Evolutionary conservation across 306 rosid genomes (phyloP).

Genomic region (Dryas alaskensis): DNA sequence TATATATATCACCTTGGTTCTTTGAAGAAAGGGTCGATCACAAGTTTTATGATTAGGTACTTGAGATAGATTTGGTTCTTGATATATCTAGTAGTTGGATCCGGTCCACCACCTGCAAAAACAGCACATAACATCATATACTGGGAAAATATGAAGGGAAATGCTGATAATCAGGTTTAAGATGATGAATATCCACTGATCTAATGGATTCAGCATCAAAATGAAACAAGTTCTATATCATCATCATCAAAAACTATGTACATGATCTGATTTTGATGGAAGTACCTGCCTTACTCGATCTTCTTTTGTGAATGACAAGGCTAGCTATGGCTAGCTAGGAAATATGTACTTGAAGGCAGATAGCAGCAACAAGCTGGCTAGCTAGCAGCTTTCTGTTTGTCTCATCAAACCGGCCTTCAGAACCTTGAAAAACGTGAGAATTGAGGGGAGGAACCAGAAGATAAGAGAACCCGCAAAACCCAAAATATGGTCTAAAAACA

Average conservation of each 20-base stretch:
- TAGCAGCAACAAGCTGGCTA: no score
- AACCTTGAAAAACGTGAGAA: no score
- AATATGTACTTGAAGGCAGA: no score
- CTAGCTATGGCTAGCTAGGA: no score
- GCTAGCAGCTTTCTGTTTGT: no score
- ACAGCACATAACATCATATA: no score
- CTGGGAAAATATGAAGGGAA: background rate
- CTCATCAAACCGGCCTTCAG: no score
- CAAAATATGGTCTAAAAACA: no score
- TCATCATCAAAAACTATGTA: background rate
- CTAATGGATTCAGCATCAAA: background rate
- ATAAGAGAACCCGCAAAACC: no score
- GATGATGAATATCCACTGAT: background rate
- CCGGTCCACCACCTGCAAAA: no score
- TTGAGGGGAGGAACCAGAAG: no score
- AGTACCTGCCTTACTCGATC: background rate
- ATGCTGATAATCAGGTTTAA: background rate
- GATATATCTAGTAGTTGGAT: background rate
- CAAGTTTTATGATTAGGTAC: background rate
- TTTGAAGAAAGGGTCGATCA: background rate
- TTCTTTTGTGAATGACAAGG: background rate
- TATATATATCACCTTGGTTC: background rate
- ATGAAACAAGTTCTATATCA: background rate
- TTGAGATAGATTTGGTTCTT: background rate
- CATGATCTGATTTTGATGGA: background rate